These are phyloP conservation scores for Picea abies DNA, from an alignment of 83 land plant genomes.

Conservation along the genomic window DNA sequence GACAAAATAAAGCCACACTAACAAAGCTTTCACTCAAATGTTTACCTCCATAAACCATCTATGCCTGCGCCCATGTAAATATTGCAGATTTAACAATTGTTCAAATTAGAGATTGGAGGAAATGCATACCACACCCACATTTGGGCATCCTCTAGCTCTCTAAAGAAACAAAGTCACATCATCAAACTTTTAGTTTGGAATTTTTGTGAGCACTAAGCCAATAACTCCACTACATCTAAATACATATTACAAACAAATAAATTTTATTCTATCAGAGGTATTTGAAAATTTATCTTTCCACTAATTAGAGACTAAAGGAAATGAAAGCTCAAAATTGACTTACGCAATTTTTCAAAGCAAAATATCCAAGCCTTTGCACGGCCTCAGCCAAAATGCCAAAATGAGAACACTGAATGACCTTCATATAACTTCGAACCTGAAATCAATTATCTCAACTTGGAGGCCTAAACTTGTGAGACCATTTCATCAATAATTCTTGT, in stretches of 20 bases:
- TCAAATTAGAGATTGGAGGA: too few species aligned
- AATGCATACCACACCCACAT: not conserved
- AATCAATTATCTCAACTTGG: not conserved
- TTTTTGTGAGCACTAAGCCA: not conserved
- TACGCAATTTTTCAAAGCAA: not conserved
- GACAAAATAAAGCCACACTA: too few species aligned
- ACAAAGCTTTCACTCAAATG: too few species aligned
- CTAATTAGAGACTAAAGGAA: not conserved
- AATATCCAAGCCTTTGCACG: not conserved
- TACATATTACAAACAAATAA: not conserved
- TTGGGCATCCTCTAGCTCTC: not conserved
- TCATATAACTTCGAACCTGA: not conserved
- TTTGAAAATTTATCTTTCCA: not conserved
- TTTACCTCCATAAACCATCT: too few species aligned
- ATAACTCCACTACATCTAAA: not conserved
- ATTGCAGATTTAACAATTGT: too few species aligned
- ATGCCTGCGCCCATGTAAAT: too few species aligned
- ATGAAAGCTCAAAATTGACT: not conserved
- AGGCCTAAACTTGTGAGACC: constrained; percentile 59
- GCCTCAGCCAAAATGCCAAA: not conserved
- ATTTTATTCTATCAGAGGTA: not conserved
- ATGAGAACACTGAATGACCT: not conserved
- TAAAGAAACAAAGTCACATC: not conserved
- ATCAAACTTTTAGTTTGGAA: not conserved
- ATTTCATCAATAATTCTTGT: constrained; percentile 63